These are phyloP conservation scores for Madurella fahalii DNA, from an alignment of 2,329 filamentous ascomycete genomes.

Conservation along the genomic window DNA sequence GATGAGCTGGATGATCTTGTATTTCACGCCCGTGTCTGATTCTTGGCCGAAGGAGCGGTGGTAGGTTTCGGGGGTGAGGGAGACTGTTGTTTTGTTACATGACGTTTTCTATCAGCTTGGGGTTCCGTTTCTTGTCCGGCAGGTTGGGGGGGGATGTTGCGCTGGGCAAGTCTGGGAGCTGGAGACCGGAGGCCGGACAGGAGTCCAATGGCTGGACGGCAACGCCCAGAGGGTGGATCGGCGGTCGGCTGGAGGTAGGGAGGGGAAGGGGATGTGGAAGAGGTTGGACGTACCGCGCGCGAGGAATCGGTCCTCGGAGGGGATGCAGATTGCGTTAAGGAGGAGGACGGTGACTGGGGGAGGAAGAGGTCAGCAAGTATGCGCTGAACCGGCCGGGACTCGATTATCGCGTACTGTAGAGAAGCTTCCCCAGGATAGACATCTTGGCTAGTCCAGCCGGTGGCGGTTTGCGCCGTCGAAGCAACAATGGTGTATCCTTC, in stretches of 20 bases:
- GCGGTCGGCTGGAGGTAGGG: neutral
- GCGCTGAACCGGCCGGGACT: neutral
- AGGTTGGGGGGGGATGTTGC: no score
- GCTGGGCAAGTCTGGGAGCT: no score
- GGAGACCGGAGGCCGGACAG: no score
- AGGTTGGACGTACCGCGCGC: conserved; percentile 60
- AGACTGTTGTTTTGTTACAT: conserved; percentile 61
- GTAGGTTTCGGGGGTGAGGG: conserved; percentile 66
- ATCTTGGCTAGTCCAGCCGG: neutral
- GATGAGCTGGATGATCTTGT: conserved; percentile 84
- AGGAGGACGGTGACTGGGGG: conserved; percentile 71
- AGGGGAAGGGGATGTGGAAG: neutral
- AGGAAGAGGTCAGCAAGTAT: neutral
- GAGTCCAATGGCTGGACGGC: neutral
- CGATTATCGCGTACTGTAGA: conserved; percentile 18
- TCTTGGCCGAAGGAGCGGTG: conserved; percentile 76
- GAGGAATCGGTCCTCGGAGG: conserved; percentile 74
- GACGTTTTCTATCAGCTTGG: no score
- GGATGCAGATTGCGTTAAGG: conserved; percentile 77
- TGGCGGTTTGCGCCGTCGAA: neutral
- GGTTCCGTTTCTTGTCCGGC: no score
- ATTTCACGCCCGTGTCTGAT: conserved; percentile 74
- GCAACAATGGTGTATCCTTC: neutral
- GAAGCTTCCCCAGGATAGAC: neutral
- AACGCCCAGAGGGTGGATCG: neutral